These are phyloP conservation scores for Polygonum aviculare DNA, from an alignment of 148 eudicot genomes.

Conservation along the genomic window DNA sequence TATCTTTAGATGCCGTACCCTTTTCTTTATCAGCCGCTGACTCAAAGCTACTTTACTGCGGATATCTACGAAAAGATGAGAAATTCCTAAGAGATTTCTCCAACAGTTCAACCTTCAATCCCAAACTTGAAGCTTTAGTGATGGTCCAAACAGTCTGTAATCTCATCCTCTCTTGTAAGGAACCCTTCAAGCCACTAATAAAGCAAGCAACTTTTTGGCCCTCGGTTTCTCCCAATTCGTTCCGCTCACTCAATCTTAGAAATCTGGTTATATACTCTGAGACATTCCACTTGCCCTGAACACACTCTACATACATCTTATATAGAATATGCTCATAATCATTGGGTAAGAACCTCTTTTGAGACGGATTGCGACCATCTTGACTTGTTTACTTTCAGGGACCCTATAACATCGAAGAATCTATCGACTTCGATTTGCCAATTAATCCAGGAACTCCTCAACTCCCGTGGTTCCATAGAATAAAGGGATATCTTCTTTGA, in stretches of 20 bases:
- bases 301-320: neutral
- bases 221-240: neutral
- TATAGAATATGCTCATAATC: neutral
- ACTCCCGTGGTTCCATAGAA: neutral
- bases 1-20: too few species aligned
- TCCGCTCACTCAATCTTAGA: neutral
- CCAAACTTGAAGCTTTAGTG: neutral
- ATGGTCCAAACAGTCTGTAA: neutral
- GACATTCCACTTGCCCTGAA: neutral
- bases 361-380: neutral
- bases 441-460: neutral
- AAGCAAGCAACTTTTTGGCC: neutral
- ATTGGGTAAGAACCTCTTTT: neutral
- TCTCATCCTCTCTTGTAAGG: neutral
- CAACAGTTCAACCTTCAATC: neutral
- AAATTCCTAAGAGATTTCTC: neutral
- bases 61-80: neutral
- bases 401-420: neutral
- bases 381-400: neutral
- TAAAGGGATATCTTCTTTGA: neutral
- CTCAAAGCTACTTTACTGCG: neutral
- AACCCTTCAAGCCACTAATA: neutral
- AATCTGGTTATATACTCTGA: neutral
- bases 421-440: neutral
- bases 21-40: too few species aligned